Percentiles rank a stretch among this genome's conserved stretches.
Conservation (phyloP, 2,329 filamentous ascomycete genomes). For the Volutella citrinella region DNA sequence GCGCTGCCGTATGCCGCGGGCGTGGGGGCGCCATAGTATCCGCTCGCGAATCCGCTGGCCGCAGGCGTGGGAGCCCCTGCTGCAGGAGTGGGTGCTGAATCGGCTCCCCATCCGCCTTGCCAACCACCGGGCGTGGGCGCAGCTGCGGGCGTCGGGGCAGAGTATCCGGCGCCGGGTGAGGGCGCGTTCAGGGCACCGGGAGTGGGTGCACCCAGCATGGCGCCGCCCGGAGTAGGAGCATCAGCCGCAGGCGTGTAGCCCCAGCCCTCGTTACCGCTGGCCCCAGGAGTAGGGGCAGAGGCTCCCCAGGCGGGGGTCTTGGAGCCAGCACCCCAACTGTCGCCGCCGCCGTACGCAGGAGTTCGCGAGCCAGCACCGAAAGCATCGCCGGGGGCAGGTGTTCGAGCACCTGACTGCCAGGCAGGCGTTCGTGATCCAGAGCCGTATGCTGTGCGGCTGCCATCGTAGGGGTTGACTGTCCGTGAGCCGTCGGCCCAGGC, state of each 20-base stretch:
- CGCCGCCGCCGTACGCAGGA: slow-evolving; percentile 57
- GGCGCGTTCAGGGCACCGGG: slow-evolving; percentile 65
- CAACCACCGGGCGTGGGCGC: slow-evolving; percentile 70
- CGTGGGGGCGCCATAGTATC: slow-evolving; percentile 63
- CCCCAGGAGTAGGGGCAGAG: slow-evolving; percentile 57
- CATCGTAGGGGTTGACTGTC: slow-evolving; percentile 69
- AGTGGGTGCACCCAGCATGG: slow-evolving; percentile 56
- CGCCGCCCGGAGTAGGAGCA: slow-evolving; percentile 65
- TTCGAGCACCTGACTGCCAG: slow-evolving; percentile 76
- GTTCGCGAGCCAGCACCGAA: slow-evolving; percentile 69
- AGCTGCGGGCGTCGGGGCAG: slow-evolving; percentile 61
- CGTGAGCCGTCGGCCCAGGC: slow-evolving; percentile 68
- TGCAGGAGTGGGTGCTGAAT: slow-evolving; percentile 65
- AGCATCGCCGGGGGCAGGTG: slow-evolving; percentile 57
- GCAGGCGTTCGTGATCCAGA: slow-evolving; percentile 69
- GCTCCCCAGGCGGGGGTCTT: slow-evolving; percentile 74
- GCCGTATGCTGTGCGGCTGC: slow-evolving; percentile 75
- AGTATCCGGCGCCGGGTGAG: slow-evolving; percentile 66
- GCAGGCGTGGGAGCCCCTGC: slow-evolving; percentile 68
- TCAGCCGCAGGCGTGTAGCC: slow-evolving; percentile 60
- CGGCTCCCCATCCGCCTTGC: slow-evolving; percentile 57
- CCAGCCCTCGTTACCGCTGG: slow-evolving; percentile 58
- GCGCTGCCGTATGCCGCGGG: slow-evolving; percentile 62
- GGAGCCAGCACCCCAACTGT: slow-evolving; percentile 64
- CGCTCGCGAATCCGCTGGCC: slow-evolving; percentile 42